phyloP scores from a whole-genome alignment of 805 yeast genomes.

The Osmozyma mogii region DNA sequence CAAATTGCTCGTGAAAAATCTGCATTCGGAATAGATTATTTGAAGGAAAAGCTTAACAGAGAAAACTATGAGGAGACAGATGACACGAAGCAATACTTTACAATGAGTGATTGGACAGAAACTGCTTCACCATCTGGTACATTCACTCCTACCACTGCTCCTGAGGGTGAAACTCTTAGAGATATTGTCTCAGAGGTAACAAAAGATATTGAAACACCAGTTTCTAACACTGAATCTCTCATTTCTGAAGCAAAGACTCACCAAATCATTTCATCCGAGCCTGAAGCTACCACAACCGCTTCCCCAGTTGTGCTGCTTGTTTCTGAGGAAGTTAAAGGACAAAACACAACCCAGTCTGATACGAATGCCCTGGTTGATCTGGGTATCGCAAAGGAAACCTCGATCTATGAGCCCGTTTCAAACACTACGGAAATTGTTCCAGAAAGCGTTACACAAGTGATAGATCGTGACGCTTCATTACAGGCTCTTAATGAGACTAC shows the following conservation, averaged over 20 bases:
- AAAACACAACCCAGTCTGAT: too few species aligned
- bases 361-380: slow-evolving; percentile 1
- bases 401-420: slow-evolving; percentile 1
- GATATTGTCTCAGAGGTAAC: slow-evolving; percentile 7
- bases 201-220: slow-evolving; percentile 5
- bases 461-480: too few species aligned
- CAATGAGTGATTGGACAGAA: slow-evolving; percentile 15
- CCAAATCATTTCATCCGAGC: not conserved
- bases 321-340: not conserved
- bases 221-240: slow-evolving; percentile 8
- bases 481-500: too few species aligned
- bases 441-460: not conserved
- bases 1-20: slow-evolving; percentile 10
- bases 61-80: slow-evolving; percentile 19
- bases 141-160: too few species aligned
- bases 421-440: slow-evolving; percentile 1
- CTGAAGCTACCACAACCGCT: slow-evolving; percentile 1
- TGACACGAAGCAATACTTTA: slow-evolving; percentile 15
- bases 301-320: slow-evolving; percentile 1
- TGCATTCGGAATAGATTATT: slow-evolving; percentile 11
- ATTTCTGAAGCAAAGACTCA: slow-evolving; percentile 7
- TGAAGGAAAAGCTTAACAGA: slow-evolving; percentile 22
- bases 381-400: not conserved
- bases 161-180: too few species aligned
- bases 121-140: slow-evolving; percentile 3